A percentile compares a stretch with the other conserved stretches of the same genome.
These are phyloP conservation scores for Carallia pectinifolia DNA, from an alignment of 345 rosid genomes.

Conservation along the genomic window DNA sequence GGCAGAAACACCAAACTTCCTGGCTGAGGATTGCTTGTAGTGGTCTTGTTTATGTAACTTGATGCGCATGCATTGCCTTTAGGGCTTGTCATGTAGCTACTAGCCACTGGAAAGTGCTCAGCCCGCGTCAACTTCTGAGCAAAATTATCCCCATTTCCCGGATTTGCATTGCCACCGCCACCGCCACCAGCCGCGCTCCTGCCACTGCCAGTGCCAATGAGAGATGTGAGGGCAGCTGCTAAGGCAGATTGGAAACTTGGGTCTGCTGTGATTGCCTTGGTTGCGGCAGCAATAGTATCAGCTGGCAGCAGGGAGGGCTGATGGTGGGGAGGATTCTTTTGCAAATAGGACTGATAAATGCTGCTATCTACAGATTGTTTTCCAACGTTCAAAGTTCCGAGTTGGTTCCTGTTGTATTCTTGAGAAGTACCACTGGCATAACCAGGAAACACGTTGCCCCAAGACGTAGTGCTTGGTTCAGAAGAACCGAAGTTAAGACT, in stretches of 20 bases:
- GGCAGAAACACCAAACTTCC: constrained; percentile 32
- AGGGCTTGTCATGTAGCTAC: constrained; percentile 2
- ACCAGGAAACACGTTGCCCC: constrained; percentile 40
- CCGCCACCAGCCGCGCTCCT: constrained; percentile 1
- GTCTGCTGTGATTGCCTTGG: constrained; percentile 69
- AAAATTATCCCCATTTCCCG: constrained; percentile 5
- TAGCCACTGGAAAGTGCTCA: constrained; percentile 13
- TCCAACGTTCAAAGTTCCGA: constrained; percentile 31
- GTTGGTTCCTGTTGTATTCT: constrained; percentile 37
- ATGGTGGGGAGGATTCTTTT: constrained; percentile 20
- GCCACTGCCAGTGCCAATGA: constrained; percentile 33
- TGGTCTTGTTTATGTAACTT: constrained; percentile 31
- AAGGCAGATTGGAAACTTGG: constrained; percentile 82
- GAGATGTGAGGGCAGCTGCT: constrained; percentile 69
- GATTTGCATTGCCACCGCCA: not conserved
- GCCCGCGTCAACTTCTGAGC: constrained; percentile 31
- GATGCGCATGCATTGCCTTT: constrained; percentile 35
- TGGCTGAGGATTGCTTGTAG: constrained; percentile 23
- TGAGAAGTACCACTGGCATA: constrained; percentile 23
- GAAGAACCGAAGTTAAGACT: constrained; percentile 60
- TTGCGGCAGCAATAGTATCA: constrained; percentile 55
- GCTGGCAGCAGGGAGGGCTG: constrained; percentile 24
- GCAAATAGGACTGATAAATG: constrained; percentile 38
- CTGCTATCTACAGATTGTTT: constrained; percentile 27
- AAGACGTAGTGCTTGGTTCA: constrained; percentile 35